Percentiles rank a stretch among this genome's conserved stretches.
phyloP scores from a whole-genome alignment of 2,329 filamentous ascomycete species.

The Aspergillus uvarum region DNA sequence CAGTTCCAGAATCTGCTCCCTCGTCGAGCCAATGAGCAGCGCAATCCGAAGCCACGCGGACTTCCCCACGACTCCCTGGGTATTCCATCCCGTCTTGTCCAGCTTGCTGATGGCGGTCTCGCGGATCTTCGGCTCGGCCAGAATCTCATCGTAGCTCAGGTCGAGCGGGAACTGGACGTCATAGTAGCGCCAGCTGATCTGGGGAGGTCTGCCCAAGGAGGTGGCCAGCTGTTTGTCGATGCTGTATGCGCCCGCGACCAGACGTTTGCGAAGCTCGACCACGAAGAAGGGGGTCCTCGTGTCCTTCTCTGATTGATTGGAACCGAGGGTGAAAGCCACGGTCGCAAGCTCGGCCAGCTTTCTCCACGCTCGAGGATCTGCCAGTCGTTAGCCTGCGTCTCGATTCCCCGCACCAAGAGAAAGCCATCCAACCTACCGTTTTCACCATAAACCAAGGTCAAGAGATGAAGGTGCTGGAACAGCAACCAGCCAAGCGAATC shows the following conservation, averaged over 20 bases:
- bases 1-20: conserved; percentile 5
- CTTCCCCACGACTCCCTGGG: conserved; percentile 5
- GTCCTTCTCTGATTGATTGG: conserved; percentile 37
- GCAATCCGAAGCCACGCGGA: conserved; percentile 6
- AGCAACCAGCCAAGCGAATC: conserved; percentile 32
- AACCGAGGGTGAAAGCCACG: conserved; percentile 46
- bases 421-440: conserved; percentile 12
- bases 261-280: conserved; percentile 5
- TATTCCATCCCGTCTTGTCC: conserved; percentile 7
- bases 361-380: conserved; percentile 47
- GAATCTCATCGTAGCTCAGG: conserved; percentile 5
- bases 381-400: neutral
- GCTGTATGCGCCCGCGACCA: conserved; percentile 5
- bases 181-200: conserved; percentile 9
- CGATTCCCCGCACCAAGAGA: neutral
- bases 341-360: conserved; percentile 47
- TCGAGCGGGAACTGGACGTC: conserved; percentile 7
- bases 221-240: conserved; percentile 9
- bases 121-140: conserved; percentile 3
- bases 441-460: conserved; percentile 27
- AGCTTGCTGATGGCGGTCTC: conserved; percentile 5
- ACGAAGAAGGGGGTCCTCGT: conserved; percentile 8
- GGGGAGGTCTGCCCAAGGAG: conserved; percentile 3
- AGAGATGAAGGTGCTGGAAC: conserved; percentile 21
- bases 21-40: conserved; percentile 5